Evolutionary conservation across 306 rosid genomes (phyloP), one percentile per base, ranked within the genome.

Genomic region (Corylus avellana): DNA sequence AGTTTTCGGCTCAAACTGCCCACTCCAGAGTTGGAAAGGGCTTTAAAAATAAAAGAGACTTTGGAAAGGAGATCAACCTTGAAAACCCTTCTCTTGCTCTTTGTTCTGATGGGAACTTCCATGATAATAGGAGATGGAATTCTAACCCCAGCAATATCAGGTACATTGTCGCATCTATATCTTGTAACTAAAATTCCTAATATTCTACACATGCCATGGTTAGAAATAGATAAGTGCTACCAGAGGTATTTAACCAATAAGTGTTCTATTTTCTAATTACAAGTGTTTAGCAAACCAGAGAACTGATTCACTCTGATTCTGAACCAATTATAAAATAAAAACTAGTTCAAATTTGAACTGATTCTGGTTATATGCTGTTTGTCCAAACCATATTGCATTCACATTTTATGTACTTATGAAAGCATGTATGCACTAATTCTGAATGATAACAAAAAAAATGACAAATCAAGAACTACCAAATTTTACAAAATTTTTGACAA

Each of bases 71-170:
- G 49, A 72, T 61, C 89, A 13, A 39, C 78, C 80, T 74, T 89
- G 87, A 95, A 90, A 84, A 91, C 88, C 32, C 18, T 86, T 73
- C 84, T 95, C 81, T 82, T 95, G 82, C 85, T 95, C 85, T 82
- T 91, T 80, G 98, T 95, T 88, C 90, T 95, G 68, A 79, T 91
- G 86, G 99, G 98, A 77, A 93, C 99, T 81, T 95, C 99, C 78
- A 86, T 93, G 99, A 78, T 93, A 83, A 95, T 95, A 84, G 99
- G 98, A 80, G 99, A 92, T 79, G 99, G 99, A 59, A 95, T 95
- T 84, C 86, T 95, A 64, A 95, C 99, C 77, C 97, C 99, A 13
- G 98, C 98, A 59, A 91, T 95, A 73, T 95, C 99, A 88, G 99
- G 98, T 95, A 81, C 83, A 39, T 80, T 11, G 18, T 47, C 48